These are phyloP conservation scores for Verticillium isaacii DNA, from an alignment of 2,329 filamentous ascomycete genomes.

Conservation along the genomic window DNA sequence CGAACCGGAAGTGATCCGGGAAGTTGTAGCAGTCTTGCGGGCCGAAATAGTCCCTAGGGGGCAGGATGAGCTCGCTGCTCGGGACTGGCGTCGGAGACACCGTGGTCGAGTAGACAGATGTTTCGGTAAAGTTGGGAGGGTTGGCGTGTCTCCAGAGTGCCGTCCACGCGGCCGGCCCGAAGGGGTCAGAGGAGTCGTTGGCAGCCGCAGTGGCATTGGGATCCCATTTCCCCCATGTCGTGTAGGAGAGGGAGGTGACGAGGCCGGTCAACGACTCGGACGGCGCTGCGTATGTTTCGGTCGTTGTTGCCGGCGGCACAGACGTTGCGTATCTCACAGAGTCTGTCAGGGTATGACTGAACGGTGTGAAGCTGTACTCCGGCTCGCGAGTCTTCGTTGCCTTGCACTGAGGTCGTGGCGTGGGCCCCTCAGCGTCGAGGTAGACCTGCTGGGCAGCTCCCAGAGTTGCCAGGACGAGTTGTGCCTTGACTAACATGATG, in stretches of 20 bases:
- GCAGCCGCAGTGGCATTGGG: constrained; percentile 21
- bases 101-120: constrained; percentile 31
- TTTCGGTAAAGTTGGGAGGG: constrained; percentile 14
- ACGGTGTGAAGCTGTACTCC: constrained; percentile 20
- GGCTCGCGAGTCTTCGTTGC: constrained; percentile 14
- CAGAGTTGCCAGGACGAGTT: neutral
- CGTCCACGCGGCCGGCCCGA: neutral
- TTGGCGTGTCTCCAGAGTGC: constrained; percentile 15
- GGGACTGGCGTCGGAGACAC: constrained; percentile 51
- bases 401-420: constrained; percentile 21
- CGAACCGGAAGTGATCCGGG: constrained; percentile 39
- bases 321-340: constrained; percentile 26
- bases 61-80: constrained; percentile 37
- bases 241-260: constrained; percentile 21
- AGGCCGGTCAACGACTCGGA: constrained; percentile 19
- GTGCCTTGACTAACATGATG: neutral
- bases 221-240: constrained; percentile 29
- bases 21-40: constrained; percentile 26
- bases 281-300: constrained; percentile 22
- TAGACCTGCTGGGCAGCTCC: constrained; percentile 21
- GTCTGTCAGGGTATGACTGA: constrained; percentile 24
- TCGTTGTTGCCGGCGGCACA: constrained; percentile 21
- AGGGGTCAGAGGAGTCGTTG: constrained; percentile 1
- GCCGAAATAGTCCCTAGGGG: neutral
- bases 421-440: constrained; percentile 18